phyloP scores from a whole-genome alignment of 1,139 yeast genomes.

The Sugiyamaella paludigena region DNA sequence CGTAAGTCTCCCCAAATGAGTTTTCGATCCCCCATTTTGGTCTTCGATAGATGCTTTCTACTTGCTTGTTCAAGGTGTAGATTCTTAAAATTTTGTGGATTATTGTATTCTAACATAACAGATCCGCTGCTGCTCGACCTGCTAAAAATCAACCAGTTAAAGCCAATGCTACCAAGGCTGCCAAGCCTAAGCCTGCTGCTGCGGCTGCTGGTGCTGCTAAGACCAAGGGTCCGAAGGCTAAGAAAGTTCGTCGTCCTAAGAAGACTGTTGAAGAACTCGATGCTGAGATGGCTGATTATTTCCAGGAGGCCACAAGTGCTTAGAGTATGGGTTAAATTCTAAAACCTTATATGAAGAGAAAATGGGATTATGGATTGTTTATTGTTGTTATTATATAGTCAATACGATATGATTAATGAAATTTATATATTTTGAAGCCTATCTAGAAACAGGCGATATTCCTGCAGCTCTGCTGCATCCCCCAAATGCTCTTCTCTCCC shows the following conservation, averaged over 20 bases:
- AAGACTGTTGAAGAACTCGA: slow-evolving; percentile 88
- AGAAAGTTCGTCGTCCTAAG: slow-evolving; percentile 48
- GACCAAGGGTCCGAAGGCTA: slow-evolving; percentile 32
- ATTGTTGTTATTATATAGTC: not conserved
- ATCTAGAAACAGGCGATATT: no score
- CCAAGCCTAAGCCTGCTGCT: slow-evolving; percentile 30
- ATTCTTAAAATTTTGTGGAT: no score
- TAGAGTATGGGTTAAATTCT: not conserved
- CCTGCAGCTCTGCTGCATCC: no score
- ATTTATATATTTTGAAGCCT: not conserved
- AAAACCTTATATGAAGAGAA: not conserved
- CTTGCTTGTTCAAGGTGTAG: not conserved
- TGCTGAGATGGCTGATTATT: slow-evolving; percentile 92
- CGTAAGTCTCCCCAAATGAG: slow-evolving; percentile 35
- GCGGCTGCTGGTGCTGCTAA: slow-evolving; percentile 35
- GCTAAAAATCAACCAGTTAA: slow-evolving; percentile 24
- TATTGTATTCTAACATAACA: not conserved
- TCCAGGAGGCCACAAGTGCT: slow-evolving; percentile 31
- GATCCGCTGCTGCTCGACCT: slow-evolving; percentile 11
- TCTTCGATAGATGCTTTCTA: not conserved
- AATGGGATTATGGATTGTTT: not conserved
- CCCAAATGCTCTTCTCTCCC: no score
- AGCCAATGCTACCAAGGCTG: slow-evolving; percentile 21
- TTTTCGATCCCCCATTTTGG: no score
- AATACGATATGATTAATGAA: not conserved